Evolutionary conservation across 169 alveolate species (phyloP).

Genomic region (Cryptosporidium parvum): DNA sequence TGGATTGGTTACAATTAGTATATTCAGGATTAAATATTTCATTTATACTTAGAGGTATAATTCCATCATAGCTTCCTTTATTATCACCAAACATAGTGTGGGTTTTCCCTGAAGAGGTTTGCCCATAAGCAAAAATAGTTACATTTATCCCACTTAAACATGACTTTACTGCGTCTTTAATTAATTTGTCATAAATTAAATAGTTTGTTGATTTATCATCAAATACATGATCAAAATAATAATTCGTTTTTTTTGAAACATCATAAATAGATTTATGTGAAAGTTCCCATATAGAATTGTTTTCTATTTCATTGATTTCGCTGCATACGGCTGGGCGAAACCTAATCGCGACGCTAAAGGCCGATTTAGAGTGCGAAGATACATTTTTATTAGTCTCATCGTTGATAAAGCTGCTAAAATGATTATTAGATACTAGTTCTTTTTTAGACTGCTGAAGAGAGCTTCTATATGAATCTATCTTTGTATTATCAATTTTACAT

Average conservation of each 20-base stretch:
- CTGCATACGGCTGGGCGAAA: constrained; percentile 28
- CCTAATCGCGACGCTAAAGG: constrained; percentile 70
- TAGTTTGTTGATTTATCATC: constrained; percentile 45
- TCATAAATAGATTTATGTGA: constrained; percentile 43
- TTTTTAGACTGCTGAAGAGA: not conserved
- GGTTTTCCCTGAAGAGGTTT: constrained; percentile 93
- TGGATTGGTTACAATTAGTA: not conserved
- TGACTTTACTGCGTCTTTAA: constrained; percentile 80
- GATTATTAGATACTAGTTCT: not conserved
- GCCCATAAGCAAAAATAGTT: constrained; percentile 92
- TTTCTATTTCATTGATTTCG: constrained; percentile 3
- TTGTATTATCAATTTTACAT: not conserved
- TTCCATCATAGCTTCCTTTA: constrained; percentile 66
- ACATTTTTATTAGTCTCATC: not conserved
- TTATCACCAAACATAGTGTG: constrained; percentile 85
- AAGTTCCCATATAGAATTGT: constrained; percentile 24
- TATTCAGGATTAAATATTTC: constrained; percentile 14
- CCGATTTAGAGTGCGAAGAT: constrained; percentile 12
- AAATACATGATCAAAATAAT: constrained; percentile 55
- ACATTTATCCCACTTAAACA: constrained; percentile 90
- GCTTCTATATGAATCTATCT: not conserved
- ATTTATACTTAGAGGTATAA: constrained; percentile 62
- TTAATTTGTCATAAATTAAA: constrained; percentile 61
- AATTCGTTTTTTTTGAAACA: not conserved
- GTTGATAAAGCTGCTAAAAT: not conserved